Conservation (phyloP, 371 early-diverging fungal species). For the Parasitella parasitica region DNA sequence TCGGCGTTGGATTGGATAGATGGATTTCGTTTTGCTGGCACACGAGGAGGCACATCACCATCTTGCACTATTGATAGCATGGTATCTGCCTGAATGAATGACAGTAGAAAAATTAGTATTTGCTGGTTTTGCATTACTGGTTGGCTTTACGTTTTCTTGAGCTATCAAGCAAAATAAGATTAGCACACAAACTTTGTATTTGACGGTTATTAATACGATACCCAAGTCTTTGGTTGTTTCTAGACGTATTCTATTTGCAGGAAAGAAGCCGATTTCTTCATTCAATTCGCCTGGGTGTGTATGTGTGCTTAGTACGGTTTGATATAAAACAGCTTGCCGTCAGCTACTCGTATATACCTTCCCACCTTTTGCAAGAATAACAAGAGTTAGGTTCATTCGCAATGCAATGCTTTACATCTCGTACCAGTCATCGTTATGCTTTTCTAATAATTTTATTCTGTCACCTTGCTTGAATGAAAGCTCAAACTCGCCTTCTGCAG, state of each 20-base stretch:
- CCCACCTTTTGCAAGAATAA: conserved; percentile 38
- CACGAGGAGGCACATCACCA: neutral
- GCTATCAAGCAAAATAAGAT: neutral
- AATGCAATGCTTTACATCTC: neutral
- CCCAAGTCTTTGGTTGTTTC: conserved; percentile 4
- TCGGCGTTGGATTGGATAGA: neutral
- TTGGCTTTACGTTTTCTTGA: neutral
- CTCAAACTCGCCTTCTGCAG: conserved; percentile 48
- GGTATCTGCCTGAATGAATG: too few species aligned
- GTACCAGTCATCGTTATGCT: conserved; percentile 54
- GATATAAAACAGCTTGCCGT: neutral
- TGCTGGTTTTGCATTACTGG: neutral
- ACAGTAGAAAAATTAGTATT: neutral
- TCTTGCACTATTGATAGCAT: too few species aligned
- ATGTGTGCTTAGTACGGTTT: neutral
- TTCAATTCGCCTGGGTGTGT: conserved; percentile 37
- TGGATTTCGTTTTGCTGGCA: neutral
- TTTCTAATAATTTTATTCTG: conserved; percentile 45
- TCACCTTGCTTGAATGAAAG: conserved; percentile 51
- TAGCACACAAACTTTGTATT: neutral
- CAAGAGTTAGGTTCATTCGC: neutral
- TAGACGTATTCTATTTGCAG: conserved; percentile 46
- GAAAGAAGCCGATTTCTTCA: conserved; percentile 52
- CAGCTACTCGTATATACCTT: conserved; percentile 27
- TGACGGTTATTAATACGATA: neutral